Evolutionary conservation across 108 stramenopile genomes (phyloP).

Genomic region (Conticribra guillardii): DNA sequence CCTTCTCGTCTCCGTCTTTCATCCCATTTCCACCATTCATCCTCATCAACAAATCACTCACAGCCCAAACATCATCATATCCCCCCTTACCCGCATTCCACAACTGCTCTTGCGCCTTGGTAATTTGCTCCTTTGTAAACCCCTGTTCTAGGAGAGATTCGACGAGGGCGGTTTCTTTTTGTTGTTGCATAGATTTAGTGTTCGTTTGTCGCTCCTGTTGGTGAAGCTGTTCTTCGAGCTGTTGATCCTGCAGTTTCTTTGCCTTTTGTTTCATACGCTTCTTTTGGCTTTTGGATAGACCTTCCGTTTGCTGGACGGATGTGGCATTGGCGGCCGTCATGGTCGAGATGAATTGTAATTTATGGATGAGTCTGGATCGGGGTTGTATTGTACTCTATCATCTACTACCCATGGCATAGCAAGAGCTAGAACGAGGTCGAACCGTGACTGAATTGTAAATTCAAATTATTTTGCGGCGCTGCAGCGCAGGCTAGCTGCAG

Average conservation of each 20-base stretch:
- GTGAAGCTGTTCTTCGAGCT: not conserved
- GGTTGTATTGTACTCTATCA: no score
- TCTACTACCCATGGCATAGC: no score
- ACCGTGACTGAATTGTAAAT: no score
- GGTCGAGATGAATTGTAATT: not conserved
- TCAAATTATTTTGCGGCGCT: no score
- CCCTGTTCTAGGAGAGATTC: not conserved
- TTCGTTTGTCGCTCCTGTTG: not conserved
- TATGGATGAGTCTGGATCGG: no score
- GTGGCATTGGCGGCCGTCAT: not conserved
- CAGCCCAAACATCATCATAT: conserved; percentile 10
- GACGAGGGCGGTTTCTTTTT: not conserved
- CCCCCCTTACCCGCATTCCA: conserved; percentile 11
- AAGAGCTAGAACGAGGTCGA: no score
- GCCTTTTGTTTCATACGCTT: not conserved
- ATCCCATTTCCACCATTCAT: not conserved
- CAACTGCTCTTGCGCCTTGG: conserved; percentile 9
- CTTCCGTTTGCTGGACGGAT: no score
- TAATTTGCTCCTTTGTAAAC: not conserved
- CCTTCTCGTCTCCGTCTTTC: conserved; percentile 2
- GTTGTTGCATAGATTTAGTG: not conserved
- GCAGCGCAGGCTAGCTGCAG: no score
- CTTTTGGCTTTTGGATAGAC: not conserved
- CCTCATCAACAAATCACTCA: conserved; percentile 4
- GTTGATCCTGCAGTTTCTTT: not conserved